These are phyloP conservation scores for Dryas octopetala DNA, from an alignment of 306 rosid genomes.

Conservation along the genomic window DNA sequence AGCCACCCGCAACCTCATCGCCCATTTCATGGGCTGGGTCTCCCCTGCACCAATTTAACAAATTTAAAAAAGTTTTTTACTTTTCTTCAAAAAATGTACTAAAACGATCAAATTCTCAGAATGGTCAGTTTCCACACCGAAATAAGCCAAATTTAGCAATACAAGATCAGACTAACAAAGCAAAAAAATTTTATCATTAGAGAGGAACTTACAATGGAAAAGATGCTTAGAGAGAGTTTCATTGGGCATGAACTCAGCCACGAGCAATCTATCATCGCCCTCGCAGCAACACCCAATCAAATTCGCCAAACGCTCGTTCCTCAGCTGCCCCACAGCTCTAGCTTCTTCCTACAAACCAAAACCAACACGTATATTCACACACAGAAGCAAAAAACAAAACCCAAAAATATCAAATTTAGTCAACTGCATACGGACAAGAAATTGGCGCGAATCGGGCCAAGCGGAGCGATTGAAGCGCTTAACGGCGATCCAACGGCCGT, in stretches of 20 bases:
- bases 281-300: slow-evolving; percentile 92
- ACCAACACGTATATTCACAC: neutral
- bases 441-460: slow-evolving; percentile 98
- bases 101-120: neutral
- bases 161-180: neutral
- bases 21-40: slow-evolving; percentile 95
- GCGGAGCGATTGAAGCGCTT: slow-evolving; percentile 93
- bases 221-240: slow-evolving; percentile 97
- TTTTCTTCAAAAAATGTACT: neutral
- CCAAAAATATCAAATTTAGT: neutral
- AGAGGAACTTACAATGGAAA: slow-evolving; percentile 66
- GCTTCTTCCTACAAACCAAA: slow-evolving; percentile 76
- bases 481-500: slow-evolving; percentile 70
- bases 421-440: slow-evolving; percentile 52
- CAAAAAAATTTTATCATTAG: neutral
- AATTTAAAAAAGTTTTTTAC: neutral
- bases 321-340: slow-evolving; percentile 73
- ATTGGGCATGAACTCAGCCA: slow-evolving; percentile 95
- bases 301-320: slow-evolving; percentile 78
- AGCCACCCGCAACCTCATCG: slow-evolving; percentile 99
- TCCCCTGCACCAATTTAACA: slow-evolving; percentile 63
- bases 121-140: no score
- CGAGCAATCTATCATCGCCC: slow-evolving; percentile 88
- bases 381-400: slow-evolving; percentile 7
- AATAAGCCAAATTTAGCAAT: neutral